Evolutionary conservation across 75 land plant genomes (phyloP).

Genomic region (Selaginella moellendorffii): DNA sequence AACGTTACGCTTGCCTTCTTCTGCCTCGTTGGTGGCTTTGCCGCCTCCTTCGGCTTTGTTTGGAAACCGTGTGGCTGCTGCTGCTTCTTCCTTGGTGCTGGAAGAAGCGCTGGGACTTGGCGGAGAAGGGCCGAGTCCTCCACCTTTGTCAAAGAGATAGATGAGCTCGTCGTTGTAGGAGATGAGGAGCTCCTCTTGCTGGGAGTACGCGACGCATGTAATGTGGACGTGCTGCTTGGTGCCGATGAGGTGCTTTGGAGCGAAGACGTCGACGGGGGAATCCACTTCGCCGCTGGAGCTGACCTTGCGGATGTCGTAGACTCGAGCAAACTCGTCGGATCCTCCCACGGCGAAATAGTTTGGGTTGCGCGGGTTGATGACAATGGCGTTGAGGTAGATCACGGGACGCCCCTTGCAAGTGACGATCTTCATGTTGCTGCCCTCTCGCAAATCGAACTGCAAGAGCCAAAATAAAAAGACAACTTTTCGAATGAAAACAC

Average conservation of each 20-base stretch:
- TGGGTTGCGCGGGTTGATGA: slow-evolving; percentile 68
- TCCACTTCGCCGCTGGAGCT: slow-evolving; percentile 38
- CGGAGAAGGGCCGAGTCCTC: slow-evolving; percentile 63
- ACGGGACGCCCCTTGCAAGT: slow-evolving; percentile 34
- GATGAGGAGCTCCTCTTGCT: slow-evolving; percentile 71
- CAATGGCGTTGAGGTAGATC: slow-evolving; percentile 52
- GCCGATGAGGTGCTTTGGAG: slow-evolving; percentile 66
- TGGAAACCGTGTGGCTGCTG: too few relatives aligned
- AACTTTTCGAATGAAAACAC: too few relatives aligned
- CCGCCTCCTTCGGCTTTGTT: slow-evolving; percentile 12
- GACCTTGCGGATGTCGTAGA: slow-evolving; percentile 77
- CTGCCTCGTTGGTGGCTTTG: not conserved
- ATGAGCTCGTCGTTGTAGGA: slow-evolving; percentile 87
- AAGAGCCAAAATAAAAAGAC: not conserved
- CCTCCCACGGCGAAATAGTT: slow-evolving; percentile 74
- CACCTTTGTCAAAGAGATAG: slow-evolving; percentile 56
- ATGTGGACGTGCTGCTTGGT: slow-evolving; percentile 44
- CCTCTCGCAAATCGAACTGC: slow-evolving; percentile 80
- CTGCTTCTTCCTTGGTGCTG: slow-evolving; percentile 4
- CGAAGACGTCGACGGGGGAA: slow-evolving; percentile 48
- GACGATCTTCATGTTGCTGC: slow-evolving; percentile 41
- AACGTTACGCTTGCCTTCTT: slow-evolving; percentile 5
- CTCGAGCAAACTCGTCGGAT: slow-evolving; percentile 76
- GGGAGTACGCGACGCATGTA: slow-evolving; percentile 82
- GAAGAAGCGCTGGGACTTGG: too few relatives aligned